Percentiles rank a stretch among this genome's conserved stretches.
Conservation (phyloP, 306 rosid genomes). For the Cucumis hystrix region DNA sequence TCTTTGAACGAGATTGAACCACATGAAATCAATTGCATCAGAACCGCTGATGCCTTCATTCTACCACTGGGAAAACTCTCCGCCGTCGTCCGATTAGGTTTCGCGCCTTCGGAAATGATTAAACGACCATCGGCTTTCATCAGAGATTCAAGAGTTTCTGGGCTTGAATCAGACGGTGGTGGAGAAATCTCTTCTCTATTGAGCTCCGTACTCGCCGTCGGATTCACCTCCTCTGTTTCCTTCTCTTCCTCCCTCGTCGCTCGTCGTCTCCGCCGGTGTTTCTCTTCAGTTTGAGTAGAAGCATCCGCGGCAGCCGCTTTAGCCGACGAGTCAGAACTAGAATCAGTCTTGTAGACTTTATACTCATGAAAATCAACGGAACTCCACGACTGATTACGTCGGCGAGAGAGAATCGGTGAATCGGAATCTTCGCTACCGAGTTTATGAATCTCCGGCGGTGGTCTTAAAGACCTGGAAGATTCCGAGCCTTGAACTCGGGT, state of each 20-base stretch:
- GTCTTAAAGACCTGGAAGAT: constrained; percentile 42
- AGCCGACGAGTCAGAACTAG: constrained; percentile 50
- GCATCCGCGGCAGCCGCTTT: constrained; percentile 71
- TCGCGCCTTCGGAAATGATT: constrained; percentile 16
- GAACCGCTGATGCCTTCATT: constrained; percentile 65
- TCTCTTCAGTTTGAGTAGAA: constrained; percentile 88
- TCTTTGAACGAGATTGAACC: constrained; percentile 80
- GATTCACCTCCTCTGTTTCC: constrained; percentile 4
- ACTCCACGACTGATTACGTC: constrained; percentile 89
- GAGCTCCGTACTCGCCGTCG: constrained; percentile 50
- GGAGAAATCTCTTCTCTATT: constrained; percentile 90
- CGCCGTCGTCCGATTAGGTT: constrained; percentile 31
- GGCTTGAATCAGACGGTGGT: constrained; percentile 95
- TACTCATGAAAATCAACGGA: constrained; percentile 71
- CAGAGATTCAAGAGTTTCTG: constrained; percentile 73
- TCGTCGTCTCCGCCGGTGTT: constrained; percentile 51
- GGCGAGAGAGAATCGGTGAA: constrained; percentile 32
- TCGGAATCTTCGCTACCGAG: constrained; percentile 35
- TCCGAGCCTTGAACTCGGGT: constrained; percentile 18
- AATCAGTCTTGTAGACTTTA: constrained; percentile 76
- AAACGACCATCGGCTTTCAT: constrained; percentile 74
- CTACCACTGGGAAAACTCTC: constrained; percentile 43
- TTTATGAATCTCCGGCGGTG: constrained; percentile 32
- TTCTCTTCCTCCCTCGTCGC: constrained; percentile 18
- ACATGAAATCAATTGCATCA: constrained; percentile 71